Evolutionary conservation across 441 rosid species (phyloP).

Genomic region (Croton setiger): DNA sequence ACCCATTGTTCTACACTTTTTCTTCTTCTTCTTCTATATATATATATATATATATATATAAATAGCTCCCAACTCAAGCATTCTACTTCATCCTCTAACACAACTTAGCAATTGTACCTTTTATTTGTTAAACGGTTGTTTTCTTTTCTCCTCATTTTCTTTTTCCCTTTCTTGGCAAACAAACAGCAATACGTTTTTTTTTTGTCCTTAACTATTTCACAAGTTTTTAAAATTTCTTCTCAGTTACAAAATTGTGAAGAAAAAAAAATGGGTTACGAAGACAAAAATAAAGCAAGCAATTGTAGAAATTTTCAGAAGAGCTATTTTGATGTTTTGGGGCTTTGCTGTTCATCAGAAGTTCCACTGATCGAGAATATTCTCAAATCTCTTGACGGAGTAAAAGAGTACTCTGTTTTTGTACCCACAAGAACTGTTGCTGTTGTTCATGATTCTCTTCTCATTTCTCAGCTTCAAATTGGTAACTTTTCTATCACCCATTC

Average conservation of each 20-base stretch:
- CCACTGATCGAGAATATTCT: slow-evolving; percentile 68
- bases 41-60: no score
- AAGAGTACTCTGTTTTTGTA: slow-evolving; percentile 65
- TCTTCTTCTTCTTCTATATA: no score
- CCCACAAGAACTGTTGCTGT: slow-evolving; percentile 83
- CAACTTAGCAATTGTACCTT: no score
- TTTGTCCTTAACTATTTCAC: not conserved
- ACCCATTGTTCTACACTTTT: no score
- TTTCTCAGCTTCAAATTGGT: slow-evolving; percentile 82
- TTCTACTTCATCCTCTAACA: no score
- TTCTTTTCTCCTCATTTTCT: not conserved
- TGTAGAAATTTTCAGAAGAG: slow-evolving; percentile 52
- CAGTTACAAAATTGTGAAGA: not conserved
- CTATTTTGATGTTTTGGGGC: slow-evolving; percentile 83
- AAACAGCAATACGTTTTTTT: not conserved
- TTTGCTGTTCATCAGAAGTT: slow-evolving; percentile 89
- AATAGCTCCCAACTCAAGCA: no score
- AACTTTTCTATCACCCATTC: slow-evolving; percentile 7
- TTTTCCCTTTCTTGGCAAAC: no score
- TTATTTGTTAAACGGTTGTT: no score
- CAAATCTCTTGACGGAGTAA: slow-evolving; percentile 55
- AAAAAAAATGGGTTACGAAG: slow-evolving; percentile 23
- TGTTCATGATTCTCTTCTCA: slow-evolving; percentile 57
- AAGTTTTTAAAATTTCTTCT: not conserved
- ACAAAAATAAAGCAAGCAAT: slow-evolving; percentile 3